Evolutionary conservation across 495 filamentous ascomycete genomes (phyloP), one percentile per base, ranked within the genome.

Genomic region (Chaetomium cochliodes): DNA sequence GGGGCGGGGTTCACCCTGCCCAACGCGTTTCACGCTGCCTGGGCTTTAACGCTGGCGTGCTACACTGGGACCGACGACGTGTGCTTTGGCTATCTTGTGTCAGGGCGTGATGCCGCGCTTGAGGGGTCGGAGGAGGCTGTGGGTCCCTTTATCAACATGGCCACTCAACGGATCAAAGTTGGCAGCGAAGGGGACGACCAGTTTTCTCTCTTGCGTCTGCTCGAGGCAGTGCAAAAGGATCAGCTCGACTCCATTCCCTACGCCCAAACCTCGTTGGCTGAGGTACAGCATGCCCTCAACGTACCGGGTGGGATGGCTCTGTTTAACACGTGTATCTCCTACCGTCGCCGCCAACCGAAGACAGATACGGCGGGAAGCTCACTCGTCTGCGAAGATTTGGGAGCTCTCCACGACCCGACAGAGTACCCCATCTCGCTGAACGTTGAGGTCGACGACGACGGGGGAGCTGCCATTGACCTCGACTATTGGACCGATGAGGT

Each of bases 351-450:
- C 13, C 50, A 60, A 8, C 47, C 49, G 2, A 37, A 54, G 23
- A n/a, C 50, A 1, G 13, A 6, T 0, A 33, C 20, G 2, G 47
- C 5, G 2, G 13, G 18, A 18, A 41, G 20, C 16, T 59, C 44
- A 2, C 23, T 69, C 5, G 58, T 64, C 1, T 68, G 55, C 20
- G 63, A 72, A 41, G 70, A 72, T 23, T 0, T 68, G 1, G 56
- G 53, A 5, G 22, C 77, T 2, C 80, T 84, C 37, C 78, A 85
- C 51, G 84, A 86, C 58, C 84, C 84, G 0, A 83, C 84, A 5
- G 84, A 87, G 69, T 84, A 84, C 65, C 76, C 77, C 9, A 68
- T 87, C 0, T 84, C 79, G 41, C 70, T 86, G 59, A 85, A 85
- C 63, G 77, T 87, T 26, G 84, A 86, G 62, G 76, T 79, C 0